Evolutionary conservation across 352 stramenopile genomes (phyloP).

Genomic region (Globisporangium cystogenes): DNA sequence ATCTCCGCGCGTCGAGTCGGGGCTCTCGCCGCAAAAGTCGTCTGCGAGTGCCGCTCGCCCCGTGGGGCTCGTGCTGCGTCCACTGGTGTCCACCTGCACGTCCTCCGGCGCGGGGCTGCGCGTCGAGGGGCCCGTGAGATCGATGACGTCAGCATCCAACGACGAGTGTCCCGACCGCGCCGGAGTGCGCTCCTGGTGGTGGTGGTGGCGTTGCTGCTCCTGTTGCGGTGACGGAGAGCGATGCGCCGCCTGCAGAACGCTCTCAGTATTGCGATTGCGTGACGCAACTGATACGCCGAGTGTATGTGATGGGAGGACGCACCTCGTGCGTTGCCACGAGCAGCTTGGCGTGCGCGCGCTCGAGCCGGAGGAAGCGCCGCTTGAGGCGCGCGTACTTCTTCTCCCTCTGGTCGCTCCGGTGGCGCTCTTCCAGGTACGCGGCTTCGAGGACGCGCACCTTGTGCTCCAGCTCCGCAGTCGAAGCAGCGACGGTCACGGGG

Average conservation of each 20-base stretch:
- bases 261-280: not conserved
- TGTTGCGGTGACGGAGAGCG: not conserved
- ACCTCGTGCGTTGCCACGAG: conserved; percentile 17
- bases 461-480: conserved; percentile 10
- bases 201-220: not conserved
- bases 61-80: not conserved
- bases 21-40: conserved; percentile 56
- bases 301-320: too few species aligned
- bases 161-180: conserved; percentile 3
- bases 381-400: conserved; percentile 74
- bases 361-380: conserved; percentile 52
- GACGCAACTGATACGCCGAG: too few species aligned
- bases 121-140: conserved; percentile 45
- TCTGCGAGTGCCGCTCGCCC: conserved; percentile 15
- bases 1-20: conserved; percentile 19
- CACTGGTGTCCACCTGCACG: too few species aligned
- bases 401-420: conserved; percentile 44
- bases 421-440: conserved; percentile 39
- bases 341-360: conserved; percentile 41
- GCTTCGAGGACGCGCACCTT: conserved; percentile 35
- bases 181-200: not conserved
- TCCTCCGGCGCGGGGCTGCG: conserved; percentile 4
- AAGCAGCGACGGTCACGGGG: not conserved
- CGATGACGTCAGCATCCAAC: conserved; percentile 33
- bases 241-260: not conserved